phyloP scores from a whole-genome alignment of 805 yeast species.

The Barnettozyma populi region DNA sequence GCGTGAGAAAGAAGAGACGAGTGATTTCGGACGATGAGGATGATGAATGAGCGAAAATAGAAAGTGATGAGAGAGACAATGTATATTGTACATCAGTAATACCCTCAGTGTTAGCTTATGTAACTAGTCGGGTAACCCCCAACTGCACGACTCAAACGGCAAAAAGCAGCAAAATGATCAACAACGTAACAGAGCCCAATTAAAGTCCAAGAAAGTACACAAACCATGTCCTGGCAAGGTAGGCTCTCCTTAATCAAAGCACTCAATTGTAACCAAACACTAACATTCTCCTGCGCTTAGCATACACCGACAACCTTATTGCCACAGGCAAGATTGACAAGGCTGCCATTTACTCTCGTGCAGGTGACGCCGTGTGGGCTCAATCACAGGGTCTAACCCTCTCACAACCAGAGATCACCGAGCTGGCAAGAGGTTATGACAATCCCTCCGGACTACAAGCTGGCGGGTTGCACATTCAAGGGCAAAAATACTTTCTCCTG shows the following conservation, averaged over 20 bases:
- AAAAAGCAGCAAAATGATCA: neutral
- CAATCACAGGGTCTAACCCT: constrained; percentile 62
- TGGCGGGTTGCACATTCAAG: constrained; percentile 78
- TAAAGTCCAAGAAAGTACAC: neutral
- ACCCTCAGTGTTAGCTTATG: neutral
- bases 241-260: constrained; percentile 17
- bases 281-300: constrained; percentile 32
- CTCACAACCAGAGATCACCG: constrained; percentile 63
- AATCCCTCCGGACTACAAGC: constrained; percentile 78
- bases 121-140: neutral
- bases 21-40: constrained; percentile 54
- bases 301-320: constrained; percentile 90
- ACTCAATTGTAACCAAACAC: neutral
- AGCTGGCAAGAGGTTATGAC: constrained; percentile 72
- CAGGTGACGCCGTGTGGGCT: constrained; percentile 96
- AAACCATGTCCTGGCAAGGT: constrained; percentile 46
- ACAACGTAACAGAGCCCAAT: neutral
- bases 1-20: constrained; percentile 37
- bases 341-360: constrained; percentile 90
- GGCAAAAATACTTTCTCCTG: constrained; percentile 81
- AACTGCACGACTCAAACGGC: neutral
- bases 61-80: neutral
- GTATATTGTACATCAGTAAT: no score
- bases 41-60: constrained; percentile 23
- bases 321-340: constrained; percentile 85